Base-by-base conservation (phyloP, 2,329 filamentous ascomycete genomes). In the Triangularia setosa region DNA sequence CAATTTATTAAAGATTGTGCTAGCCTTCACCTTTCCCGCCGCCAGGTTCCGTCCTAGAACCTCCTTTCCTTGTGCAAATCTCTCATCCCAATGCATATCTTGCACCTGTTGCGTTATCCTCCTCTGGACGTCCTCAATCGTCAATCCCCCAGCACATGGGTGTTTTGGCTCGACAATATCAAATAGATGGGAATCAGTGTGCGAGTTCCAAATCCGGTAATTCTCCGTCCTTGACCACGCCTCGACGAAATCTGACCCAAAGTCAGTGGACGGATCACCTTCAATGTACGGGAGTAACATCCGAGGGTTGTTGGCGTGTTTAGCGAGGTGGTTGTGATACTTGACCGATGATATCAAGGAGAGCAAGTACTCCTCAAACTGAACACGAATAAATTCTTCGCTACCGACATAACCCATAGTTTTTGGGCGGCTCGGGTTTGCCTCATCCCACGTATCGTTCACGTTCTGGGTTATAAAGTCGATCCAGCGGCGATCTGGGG, bases 351-450 rank as follows among this genome's bases (percentile, higher is more conserved):
- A 91, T 53, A 98, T 86, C 67, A 99, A 84, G 0, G 93, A 92
- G 24, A 98, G 84, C 5, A 99, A 84, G 74, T 99, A 99, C 73
- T 97, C 93, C 77, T 99, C 95, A 68, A 99, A 99, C 73, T 98
- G 94, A 48, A 97, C 86, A 28, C 95, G 87, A 71, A 99, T 99
- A 73, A 97, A 97, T 75, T 98, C 95, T 78, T 99, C 95, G 67
- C 93, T 97, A 28, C 95, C 95, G 40, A 92, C 88, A 73, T 97
- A 99, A 28, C 93, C 93, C 81, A 97, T 89, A 1, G 92, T 96
- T 72, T 93, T 97, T n/a, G 95, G 95, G 57, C 91, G 85, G 67
- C 87, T 87, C 0, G 95, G 95, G 72, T 98, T 94, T 4, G 87
- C 81, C 52, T 97, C 92, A 74, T 99, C 95, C 95, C 95, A 99